Evolutionary conservation across 2,329 filamentous ascomycete species (phyloP), one percentile per base, ranked within the genome.

Genomic region (Curvularia lunata): DNA sequence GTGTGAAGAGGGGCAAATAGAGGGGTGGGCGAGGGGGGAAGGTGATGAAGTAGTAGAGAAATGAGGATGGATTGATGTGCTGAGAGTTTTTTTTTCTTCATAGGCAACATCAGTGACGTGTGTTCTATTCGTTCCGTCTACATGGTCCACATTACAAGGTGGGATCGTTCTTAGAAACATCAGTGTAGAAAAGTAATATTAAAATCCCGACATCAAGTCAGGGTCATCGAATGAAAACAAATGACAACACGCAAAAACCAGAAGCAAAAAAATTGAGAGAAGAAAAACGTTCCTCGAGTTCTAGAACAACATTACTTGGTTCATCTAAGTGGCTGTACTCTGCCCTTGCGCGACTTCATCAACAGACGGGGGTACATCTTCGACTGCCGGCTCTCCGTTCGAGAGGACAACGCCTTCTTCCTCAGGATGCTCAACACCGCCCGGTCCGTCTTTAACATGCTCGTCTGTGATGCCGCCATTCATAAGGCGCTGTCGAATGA

Each of bases 381-480:
- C 58, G 2, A 48, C 55, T 0, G 46, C 48, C 16, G 47, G 42
- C 32, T 58, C 60, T 3, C 62, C 55, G 19, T 65, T 64, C 25
- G 58, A 63, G 18, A 65, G 52, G 5, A 66, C 47, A 5, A 64
- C 32, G 5, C 57, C 59, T 25, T 59, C 52, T 0, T 48, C 38
- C 21, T 52, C 50, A 0, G 41, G 37, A 9, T 66, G 59, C 12
- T 63, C 57, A 7, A 62, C 60, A 12, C 59, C 38, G 23, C 64
- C 59, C 0, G 62, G 63, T 0, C 64, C 64, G 10, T 63, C 61
- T 37, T 64, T 62, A 10, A 66, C 50, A 1, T 58, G n/a, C 10
- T 55, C 25, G 18, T 51, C 52, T 2, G 34, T 55, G 2, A 58
- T 19, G 8, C 45, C 27, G 5, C 48, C 41, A 2, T 47, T 19